A percentile compares a stretch with the other conserved stretches of the same genome.
These are phyloP conservation scores for Trypanosoma scelopori DNA, from an alignment of 208 protist genomes.

Conservation along the genomic window DNA sequence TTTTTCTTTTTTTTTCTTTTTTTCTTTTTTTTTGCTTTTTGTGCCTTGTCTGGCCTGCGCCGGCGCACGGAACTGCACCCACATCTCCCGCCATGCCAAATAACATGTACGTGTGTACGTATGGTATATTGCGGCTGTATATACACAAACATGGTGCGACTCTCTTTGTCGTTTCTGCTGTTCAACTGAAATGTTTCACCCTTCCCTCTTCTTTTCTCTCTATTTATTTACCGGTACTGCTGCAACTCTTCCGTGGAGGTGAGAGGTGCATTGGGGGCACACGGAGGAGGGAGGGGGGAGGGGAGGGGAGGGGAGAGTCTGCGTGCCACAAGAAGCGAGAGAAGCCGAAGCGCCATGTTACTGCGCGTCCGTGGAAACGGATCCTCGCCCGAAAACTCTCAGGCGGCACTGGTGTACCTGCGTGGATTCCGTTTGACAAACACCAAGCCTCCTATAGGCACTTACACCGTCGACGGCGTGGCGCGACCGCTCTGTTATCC, in stretches of 20 bases:
- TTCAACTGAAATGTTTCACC: not conserved
- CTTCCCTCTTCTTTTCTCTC: not conserved
- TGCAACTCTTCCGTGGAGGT: too few species aligned
- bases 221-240: constrained; percentile 5
- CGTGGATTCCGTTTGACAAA: constrained; percentile 74
- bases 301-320: not conserved
- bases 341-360: constrained; percentile 43
- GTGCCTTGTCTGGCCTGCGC: not conserved
- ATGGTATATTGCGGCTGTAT: not conserved
- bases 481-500: constrained; percentile 41
- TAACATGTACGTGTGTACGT: not conserved
- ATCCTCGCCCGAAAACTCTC: constrained; percentile 81
- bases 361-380: constrained; percentile 80
- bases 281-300: not conserved
- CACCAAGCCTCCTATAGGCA: constrained; percentile 33
- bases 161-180: not conserved
- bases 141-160: not conserved
- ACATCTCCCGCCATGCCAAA: too few species aligned
- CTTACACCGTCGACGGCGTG: not conserved
- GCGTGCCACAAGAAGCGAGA: not conserved
- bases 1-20: constrained; percentile 3
- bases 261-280: too few species aligned
- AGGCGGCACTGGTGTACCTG: constrained; percentile 71
- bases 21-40: not conserved
- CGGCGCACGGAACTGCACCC: not conserved